Base-by-base conservation (phyloP, 2,329 filamentous ascomycete genomes). In the Trichoderma oligosporum region DNA sequence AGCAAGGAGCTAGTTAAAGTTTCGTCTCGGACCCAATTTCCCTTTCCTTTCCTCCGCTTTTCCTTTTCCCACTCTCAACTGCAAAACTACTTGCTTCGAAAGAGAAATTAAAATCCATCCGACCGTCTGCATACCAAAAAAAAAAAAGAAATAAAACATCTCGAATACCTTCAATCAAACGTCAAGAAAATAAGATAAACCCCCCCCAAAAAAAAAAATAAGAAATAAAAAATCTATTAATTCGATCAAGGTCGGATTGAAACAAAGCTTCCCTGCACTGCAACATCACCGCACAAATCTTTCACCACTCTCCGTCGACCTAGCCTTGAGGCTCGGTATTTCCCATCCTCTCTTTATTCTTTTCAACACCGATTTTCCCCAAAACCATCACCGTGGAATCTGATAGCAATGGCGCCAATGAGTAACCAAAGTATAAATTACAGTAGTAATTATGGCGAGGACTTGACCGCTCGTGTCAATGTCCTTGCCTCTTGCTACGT, bases 401-500 rank as follows among this genome's bases (percentile, higher is more conserved):
- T 62, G 60, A 63, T 49, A 68, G 60, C 65, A 76, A 84, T 85
- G 82, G 78, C 82, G 78, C 78, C 81, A 81, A 89, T 89, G 84
- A 89, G 84, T 81, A 79, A 82, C 74, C 81, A 82, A 74, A 83
- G 77, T 76, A 80, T 78, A 78, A 84, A 78, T 79, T 82, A 81
- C 81, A 84, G 82, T 83, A 89, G 82, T 86, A 88, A 84, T 89
- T 89, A 85, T 82, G 82, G 84, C 81, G 83, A 83, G 79, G 81
- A 76, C 77, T 77, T 78, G 75, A 78, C 73, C 76, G 81, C 82
- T 68, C 78, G 79, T 74, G 80, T 84, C 78, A 88, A 88, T 74
- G 86, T 94, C 76, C 87, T 93, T 78, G 91, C 92, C 77, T 92
- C 87, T 74, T 95, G 91, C 83, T 97, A 96, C 78, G 79, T 89